Base-by-base conservation (phyloP, 2,329 filamentous ascomycete species). In the Falciphora oryzae region DNA sequence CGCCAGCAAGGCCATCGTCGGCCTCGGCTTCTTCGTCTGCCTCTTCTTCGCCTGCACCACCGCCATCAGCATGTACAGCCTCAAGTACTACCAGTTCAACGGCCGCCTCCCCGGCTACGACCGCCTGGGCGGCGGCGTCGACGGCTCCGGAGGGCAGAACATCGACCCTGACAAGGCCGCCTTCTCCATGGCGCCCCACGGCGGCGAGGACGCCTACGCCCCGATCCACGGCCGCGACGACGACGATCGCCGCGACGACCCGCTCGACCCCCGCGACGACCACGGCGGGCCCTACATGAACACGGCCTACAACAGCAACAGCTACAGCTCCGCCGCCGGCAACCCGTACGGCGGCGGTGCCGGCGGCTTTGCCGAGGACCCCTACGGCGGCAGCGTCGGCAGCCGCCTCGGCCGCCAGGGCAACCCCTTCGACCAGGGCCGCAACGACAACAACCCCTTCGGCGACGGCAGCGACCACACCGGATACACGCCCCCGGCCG, bases 91-190 rank as follows among this genome's bases (percentile, higher is more conserved):
- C 77, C 82, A 83, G 70, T 82, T 84, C 71, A 83, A 89, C 75
- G 83, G 84, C 70, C 81, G 76, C 65, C 80, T 89, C 22, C 87
- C 87, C 2, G 86, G 86, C 65, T 87, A 87, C 73, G 84, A 86
- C 70, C 79, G 78, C 63, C 75, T 79, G 62, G 73, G 73, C 66
- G 72, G 72, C 66, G 75, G 74, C 14, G 27, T 31, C 59, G 59
- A 57, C 68, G 69, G 66, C n/a, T n/a, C n/a, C 66, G 50, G 8
- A 22, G 14, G 35, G n/a, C 75, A 79, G 69, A 83, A 85, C 76
- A 88, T 88, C 69, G 87, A 89, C 72, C 87, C 87, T 0, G 86
- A 89, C 74, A 89, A 89, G 78, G 86, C 86, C 32, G 86, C 86
- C 66, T 89, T 89, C 76, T 88, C 85, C 65, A 87, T 86, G 75